Evolutionary conservation across 306 rosid genomes (phyloP), one percentile per base, ranked within the genome.

Genomic region (Corylus avellana): DNA sequence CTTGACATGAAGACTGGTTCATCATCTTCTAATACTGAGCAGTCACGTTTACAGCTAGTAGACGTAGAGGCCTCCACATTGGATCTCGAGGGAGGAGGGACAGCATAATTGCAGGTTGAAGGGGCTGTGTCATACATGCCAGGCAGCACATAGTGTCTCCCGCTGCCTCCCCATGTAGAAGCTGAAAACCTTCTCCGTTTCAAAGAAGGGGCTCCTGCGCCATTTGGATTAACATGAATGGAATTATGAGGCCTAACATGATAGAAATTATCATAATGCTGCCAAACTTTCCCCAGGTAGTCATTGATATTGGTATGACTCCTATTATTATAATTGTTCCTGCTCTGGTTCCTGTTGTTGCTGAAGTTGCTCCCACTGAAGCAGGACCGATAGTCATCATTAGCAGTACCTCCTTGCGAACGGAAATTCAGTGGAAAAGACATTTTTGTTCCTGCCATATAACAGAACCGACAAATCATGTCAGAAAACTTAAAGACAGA

Each of bases 151-250:
- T 84, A 83, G 79, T 81, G 86, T 77, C 88, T 89, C 74, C 83
- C 88, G 80, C 83, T 84, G 66, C 89, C 94, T 79, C 81, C 92
- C 91, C 92, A 87, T 50, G 86, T 79, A 70, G 91, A 79, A 79
- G 84, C 91, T 54, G 96, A 81, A 82, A 87, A 80, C 68, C 90
- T 95, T 82, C 99, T 91, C 89, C 93, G 88, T 81, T 89, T 95
- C 72, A 82, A 70, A 71, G 92, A 85, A 22, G 90, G 88, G 3
- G 87, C 84, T 5, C 46, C 49, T 5, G 27, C 62, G 66, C 74
- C 80, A 74, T 88, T 87, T 73, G 85, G 78, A 75, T 83, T 85
- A 44, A 70, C 70, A 84, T 83, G 77, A 77, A 78, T 84, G 55
- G 84, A 81, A 75, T 77, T 79, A 78, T 85, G 85, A 0, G 51